Evolutionary conservation across 2,329 filamentous ascomycete genomes (phyloP), one percentile per base, ranked within the genome.

Genomic region (Nakataea oryzae): DNA sequence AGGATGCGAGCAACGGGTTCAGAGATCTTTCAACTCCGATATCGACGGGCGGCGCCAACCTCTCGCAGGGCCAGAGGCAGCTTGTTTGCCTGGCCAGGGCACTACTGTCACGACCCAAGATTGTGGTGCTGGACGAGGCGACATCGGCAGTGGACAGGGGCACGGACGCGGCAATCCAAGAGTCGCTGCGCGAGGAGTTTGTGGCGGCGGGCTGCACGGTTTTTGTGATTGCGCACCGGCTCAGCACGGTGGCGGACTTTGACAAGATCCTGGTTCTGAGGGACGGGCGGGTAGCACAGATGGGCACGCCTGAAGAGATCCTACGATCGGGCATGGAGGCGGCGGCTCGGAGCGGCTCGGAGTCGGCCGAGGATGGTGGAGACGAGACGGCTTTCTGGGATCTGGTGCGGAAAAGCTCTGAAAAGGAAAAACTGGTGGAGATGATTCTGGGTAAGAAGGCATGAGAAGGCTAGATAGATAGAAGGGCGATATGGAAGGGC

Each of bases 111-210:
- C 71, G 71, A 24, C 72, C 74, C 27, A 75, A 75, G 65, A 71
- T 80, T 24, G 68, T 79, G 0, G 70, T 79, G 14, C 67, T 77
- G 47, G 75, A 77, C 63, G 75, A 77, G 64, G 75, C 75, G 7
- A 78, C 75, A 8, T 74, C 76, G 12, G 80, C 82, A 0, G 80
- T 85, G 3, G 85, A 87, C 67, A 73, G 75, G 14, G 77, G 77
- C 60, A 86, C 84, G 2, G 85, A 87, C 66, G 74, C 77, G 47
- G 74, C 78, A 29, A 83, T 87, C 72, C 83, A 86, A 68, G 74
- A 75, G 34, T 75, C 85, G 32, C 78, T 87, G 61, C 77, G 82
- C 3, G 73, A 78, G 58, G 71, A 70, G 59, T 73, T 74, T 58
- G 78, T 78, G 30, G 78, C 80, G 54, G 74, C 74, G 28, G 78